phyloP scores from a whole-genome alignment of 2,329 filamentous ascomycete species.

The Exophiala dermatitidis region DNA sequence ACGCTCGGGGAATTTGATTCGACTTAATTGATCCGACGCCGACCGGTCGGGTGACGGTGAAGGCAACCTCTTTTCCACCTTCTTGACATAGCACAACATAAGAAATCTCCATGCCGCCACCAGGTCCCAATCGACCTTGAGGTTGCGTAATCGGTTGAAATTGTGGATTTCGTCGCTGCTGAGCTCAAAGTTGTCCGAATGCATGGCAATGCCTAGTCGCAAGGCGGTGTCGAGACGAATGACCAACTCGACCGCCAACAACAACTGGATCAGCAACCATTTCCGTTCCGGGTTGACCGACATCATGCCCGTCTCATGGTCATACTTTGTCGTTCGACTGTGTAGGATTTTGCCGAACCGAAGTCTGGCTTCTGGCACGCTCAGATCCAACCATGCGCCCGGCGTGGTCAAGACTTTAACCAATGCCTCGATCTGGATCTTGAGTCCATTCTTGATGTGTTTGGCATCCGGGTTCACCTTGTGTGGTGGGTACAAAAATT shows the following conservation, averaged over 20 bases:
- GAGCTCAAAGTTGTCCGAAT: constrained; percentile 36
- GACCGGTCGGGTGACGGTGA: not conserved
- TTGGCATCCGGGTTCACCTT: constrained; percentile 20
- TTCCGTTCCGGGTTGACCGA: constrained; percentile 36
- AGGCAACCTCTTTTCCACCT: constrained; percentile 4
- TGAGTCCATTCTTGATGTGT: constrained; percentile 31
- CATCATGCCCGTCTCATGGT: constrained; percentile 6
- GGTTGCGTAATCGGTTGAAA: constrained; percentile 43
- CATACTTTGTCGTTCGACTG: constrained; percentile 28
- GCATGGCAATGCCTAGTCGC: constrained; percentile 36
- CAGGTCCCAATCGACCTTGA: constrained; percentile 52
- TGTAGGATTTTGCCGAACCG: constrained; percentile 41
- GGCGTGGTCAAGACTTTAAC: constrained; percentile 37
- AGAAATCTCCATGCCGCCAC: constrained; percentile 48
- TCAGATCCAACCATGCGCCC: constrained; percentile 44
- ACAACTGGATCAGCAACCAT: constrained; percentile 49
- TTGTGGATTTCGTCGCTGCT: constrained; percentile 39
- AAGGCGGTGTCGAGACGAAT: constrained; percentile 47
- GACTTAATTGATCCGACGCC: not conserved
- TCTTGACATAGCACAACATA: constrained; percentile 30
- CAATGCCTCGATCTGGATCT: constrained; percentile 42
- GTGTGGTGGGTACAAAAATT: constrained; percentile 35
- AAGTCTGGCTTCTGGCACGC: constrained; percentile 41
- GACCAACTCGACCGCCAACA: constrained; percentile 49
- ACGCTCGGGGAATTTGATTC: constrained; percentile 6